Evolutionary conservation across 2,329 filamentous ascomycete genomes (phyloP), one percentile per base, ranked within the genome.

Genomic region (Metarhizium sp.): DNA sequence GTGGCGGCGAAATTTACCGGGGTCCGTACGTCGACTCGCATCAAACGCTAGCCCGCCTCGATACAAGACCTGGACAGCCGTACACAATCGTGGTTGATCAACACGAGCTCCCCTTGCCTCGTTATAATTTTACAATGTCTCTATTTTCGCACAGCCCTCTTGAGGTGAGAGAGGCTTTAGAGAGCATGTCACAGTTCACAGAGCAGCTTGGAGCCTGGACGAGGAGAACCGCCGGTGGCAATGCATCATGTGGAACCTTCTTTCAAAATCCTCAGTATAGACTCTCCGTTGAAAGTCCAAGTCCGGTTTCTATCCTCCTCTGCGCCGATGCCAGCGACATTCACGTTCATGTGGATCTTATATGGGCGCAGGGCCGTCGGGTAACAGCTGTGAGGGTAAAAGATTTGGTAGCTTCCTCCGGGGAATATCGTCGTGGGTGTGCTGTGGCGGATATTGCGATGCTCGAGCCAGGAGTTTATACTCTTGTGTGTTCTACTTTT

Each of bases 21-120:
- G 88, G 87, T 0, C 88, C 90, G n/a, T 96, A 90, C 59, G 90
- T 97, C 38, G 92, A 96, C 70, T 95, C 92, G 2, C 91, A 91
- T 1, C 95, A 97, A 68, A 95, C 89, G 0, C 81, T 99, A 7
- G 82, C 95, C 48, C 85, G 87, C 56, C 79, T 95, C 3, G 60
- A 68, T 11, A 61, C 68, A 5, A 61, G 61, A 36, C 71, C 74
- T 4, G 68, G 67, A n/a, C 73, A 69, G 49, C 63, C 66, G 4
- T 80, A 80, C 61, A 81, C 78, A 1, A 74, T 88, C 5, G 88
- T 92, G 7, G 76, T 91, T 32, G 86, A 90, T 16, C 87, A 95
- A 63, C 86, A 95, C 63, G 85, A 87, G 42, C 78, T 97, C 4
- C 86, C 88, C 2, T 73, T 87, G 3, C 78, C 82, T 1, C 78